Percentiles rank a stretch among this genome's conserved stretches.
phyloP scores from a whole-genome alignment of 148 eudicot genomes.

The Rhododendron griersonianum region DNA sequence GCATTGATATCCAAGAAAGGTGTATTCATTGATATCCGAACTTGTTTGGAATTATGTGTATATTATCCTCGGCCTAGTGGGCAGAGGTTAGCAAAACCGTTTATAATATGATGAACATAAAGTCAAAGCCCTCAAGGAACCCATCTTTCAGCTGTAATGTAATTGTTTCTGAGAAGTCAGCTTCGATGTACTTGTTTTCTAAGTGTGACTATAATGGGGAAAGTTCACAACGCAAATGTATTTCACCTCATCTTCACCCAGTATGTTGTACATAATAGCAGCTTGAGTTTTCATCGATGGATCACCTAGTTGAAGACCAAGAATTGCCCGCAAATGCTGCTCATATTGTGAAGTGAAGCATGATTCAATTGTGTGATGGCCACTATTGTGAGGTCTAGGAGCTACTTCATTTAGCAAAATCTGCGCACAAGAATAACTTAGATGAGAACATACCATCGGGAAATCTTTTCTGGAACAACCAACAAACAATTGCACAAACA shows the following conservation, averaged over 20 bases:
- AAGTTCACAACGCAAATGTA: neutral
- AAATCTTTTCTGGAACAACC: neutral
- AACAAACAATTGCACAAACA: too few species aligned
- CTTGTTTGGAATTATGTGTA: too few species aligned
- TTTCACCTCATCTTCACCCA: slow-evolving; percentile 94
- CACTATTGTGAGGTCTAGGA: slow-evolving; percentile 90
- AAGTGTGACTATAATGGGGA: neutral
- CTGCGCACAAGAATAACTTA: slow-evolving; percentile 27
- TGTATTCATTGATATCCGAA: too few species aligned
- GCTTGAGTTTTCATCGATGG: slow-evolving; percentile 93
- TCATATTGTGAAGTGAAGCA: slow-evolving; percentile 92
- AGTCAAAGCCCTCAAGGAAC: neutral
- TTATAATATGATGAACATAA: neutral
- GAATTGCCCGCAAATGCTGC: slow-evolving; percentile 89
- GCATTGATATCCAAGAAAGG: too few species aligned
- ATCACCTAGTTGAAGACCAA: slow-evolving; percentile 96
- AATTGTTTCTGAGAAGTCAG: neutral
- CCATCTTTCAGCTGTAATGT: neutral
- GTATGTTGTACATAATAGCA: slow-evolving; percentile 85
- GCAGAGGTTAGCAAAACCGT: too few species aligned
- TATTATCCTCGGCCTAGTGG: too few species aligned
- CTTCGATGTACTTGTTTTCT: neutral
- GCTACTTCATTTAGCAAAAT: slow-evolving; percentile 35
- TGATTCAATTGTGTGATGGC: slow-evolving; percentile 95
- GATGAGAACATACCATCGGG: neutral